These are phyloP conservation scores for Parietaria judaica DNA, from an alignment of 306 rosid species.

Conservation along the genomic window DNA sequence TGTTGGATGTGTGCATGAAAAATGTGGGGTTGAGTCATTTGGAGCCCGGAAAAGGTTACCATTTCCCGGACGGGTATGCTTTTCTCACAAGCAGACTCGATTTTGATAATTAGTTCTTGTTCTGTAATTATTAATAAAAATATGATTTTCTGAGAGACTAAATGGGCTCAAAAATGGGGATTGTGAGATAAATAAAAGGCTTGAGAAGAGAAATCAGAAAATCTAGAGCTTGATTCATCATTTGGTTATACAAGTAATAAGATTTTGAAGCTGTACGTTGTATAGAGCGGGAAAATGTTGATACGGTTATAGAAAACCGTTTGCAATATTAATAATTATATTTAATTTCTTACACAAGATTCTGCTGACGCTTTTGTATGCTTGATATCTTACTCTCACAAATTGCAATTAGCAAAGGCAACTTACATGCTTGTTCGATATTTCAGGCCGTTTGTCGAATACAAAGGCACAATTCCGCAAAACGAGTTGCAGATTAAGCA, in stretches of 20 bases:
- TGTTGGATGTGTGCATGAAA: constrained; percentile 54
- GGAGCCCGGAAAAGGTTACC: constrained; percentile 66
- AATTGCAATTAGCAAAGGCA: not conserved
- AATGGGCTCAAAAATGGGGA: not conserved
- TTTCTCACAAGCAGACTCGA: not conserved
- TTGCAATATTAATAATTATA: too few relatives aligned
- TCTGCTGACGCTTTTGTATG: not conserved
- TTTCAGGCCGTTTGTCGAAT: constrained; percentile 71
- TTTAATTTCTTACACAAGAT: too few relatives aligned
- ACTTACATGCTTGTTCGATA: constrained; percentile 19
- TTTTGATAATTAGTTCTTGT: not conserved
- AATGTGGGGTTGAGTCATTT: constrained; percentile 52
- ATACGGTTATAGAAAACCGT: too few relatives aligned
- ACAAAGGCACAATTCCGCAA: constrained; percentile 53
- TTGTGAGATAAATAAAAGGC: not conserved
- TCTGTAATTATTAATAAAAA: not conserved
- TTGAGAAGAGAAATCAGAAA: not conserved
- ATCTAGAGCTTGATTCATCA: not conserved
- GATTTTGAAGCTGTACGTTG: not conserved
- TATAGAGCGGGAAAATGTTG: not conserved
- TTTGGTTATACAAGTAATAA: not conserved
- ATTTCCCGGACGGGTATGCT: constrained; percentile 70
- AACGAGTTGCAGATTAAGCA: constrained; percentile 46
- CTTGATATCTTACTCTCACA: too few relatives aligned
- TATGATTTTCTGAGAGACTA: not conserved